Evolutionary conservation across 495 filamentous ascomycete species (phyloP), one percentile per base, ranked within the genome.

Genomic region (Xylaria curta): DNA sequence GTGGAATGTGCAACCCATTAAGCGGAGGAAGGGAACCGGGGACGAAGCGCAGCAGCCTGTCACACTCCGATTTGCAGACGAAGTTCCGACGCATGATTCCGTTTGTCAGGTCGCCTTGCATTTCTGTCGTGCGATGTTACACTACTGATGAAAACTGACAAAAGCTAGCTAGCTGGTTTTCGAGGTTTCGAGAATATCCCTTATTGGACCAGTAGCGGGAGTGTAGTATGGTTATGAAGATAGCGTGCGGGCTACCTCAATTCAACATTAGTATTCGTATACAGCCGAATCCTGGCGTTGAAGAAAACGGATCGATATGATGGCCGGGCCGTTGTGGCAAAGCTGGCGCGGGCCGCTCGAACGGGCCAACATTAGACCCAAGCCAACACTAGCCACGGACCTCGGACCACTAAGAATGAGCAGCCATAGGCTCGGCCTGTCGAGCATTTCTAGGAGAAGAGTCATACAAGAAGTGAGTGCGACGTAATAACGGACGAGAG

Each of bases 321-420:
- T 24, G 69, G 40, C 51, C 69, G 69, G 47, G 36, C 69, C 62
- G 61, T 19, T 58, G 69, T 59, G 69, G 69, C 69, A 59, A 31
- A 66, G 69, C 28, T 71, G 61, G 59, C 62, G 51, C 69, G 69
- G 69, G 69, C 62, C 69, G 69, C 69, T 59, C 66, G 24, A 71
- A 66, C 62, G 62, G 69, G 69, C 69, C 69, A 71, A 66, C 61
- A 49, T 8, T n/a, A 15, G 36, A 24, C 2, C 60, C 49, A 71
- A 46, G 61, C 46, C 44, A 33, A 7, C 58, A 40, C 21, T 70
- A 70, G 68, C 26, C 44, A 42, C 44, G 56, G 42, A 61, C 51
- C 68, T 40, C 47, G n/a, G 49, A 17, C 51, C 60, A 53, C 69
- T 58, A n/a, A 40, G 26, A 36, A 31, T n/a, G 26, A 7, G 12